Base-by-base conservation (phyloP, 2,329 filamentous ascomycete genomes). In the Hypoxylon sp. region DNA sequence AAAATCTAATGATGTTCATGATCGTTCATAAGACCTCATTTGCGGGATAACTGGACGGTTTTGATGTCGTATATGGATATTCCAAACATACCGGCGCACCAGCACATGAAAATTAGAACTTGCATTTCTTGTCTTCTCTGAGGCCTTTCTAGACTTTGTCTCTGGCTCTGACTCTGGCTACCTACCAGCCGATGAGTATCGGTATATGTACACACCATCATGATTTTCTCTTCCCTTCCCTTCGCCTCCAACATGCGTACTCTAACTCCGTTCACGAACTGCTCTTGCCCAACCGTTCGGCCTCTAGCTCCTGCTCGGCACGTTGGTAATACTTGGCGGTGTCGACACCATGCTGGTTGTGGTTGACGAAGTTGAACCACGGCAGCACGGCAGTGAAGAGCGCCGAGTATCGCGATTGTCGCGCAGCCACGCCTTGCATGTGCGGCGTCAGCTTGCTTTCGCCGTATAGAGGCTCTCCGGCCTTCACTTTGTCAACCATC, bases 291-390 rank as follows among this genome's bases (percentile, higher is more conserved):
- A 79, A 75, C 66, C 84, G 84, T 85, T 97, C 94, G 42, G 90
- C 91, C 83, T 97, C 96, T 77, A 99, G 83, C 82, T 99, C 96
- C 80, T 91, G 87, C 86, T 99, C 96, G 6, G 96, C 96, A 81
- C 97, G 94, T 80, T 91, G 91, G 83, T 97, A 99, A 85, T 99
- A 99, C 85, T 99, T 99, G 72, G 95, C 94, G 33, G 96, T 99
- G 81, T 99, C 96, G 66, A 99, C 93, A 75, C 96, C 96, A 81
- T 99, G 96, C 88, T 97, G 85, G 79, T 89, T 91, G 83, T 99
- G 96, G 83, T 99, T 98, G 78, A 97, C 95, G 83, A 99, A 92
- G 86, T 99, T 99, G 84, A 97, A 95, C 96, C 95, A 98, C 42
- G 95, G 95, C 63, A 99, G 84, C 61, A 95, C 89, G 78, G 94